Conservation (phyloP, 345 rosid species). For the Psidium guajava region DNA sequence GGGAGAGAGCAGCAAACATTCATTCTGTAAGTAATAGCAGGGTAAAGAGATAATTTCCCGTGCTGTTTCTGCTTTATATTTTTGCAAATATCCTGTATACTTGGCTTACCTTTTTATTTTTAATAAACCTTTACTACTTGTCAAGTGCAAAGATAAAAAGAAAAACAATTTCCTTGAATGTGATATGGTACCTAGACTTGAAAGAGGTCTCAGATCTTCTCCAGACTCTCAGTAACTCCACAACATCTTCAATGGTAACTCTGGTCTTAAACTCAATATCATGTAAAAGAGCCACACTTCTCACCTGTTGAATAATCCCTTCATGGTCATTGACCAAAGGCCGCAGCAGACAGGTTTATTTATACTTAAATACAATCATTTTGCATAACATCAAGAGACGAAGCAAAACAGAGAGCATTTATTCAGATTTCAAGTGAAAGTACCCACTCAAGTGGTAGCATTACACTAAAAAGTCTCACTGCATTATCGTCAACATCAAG, state of each 20-base stretch:
- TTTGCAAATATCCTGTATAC: background rate
- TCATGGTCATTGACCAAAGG: background rate
- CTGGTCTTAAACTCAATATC: conserved; percentile 70
- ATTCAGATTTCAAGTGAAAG: background rate
- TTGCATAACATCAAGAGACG: background rate
- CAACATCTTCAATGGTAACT: conserved; percentile 49
- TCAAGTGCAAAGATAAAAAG: background rate
- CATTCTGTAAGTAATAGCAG: background rate
- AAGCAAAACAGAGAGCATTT: background rate
- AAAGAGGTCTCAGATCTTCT: conserved; percentile 36
- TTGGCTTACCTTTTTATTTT: background rate
- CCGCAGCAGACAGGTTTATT: background rate
- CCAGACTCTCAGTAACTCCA: conserved; percentile 48
- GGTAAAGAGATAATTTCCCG: background rate
- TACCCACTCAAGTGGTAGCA: background rate
- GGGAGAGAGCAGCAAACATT: background rate
- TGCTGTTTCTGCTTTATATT: background rate
- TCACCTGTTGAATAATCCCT: conserved; percentile 30
- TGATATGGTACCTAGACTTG: conserved; percentile 51
- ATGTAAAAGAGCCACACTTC: conserved; percentile 40
- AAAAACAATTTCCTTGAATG: background rate
- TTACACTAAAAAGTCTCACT: background rate
- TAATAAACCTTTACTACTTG: background rate
- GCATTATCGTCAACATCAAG: background rate
- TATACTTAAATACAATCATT: background rate